Conservation (phyloP, 2,329 filamentous ascomycete species). For the Colletotrichum sp. region DNA sequence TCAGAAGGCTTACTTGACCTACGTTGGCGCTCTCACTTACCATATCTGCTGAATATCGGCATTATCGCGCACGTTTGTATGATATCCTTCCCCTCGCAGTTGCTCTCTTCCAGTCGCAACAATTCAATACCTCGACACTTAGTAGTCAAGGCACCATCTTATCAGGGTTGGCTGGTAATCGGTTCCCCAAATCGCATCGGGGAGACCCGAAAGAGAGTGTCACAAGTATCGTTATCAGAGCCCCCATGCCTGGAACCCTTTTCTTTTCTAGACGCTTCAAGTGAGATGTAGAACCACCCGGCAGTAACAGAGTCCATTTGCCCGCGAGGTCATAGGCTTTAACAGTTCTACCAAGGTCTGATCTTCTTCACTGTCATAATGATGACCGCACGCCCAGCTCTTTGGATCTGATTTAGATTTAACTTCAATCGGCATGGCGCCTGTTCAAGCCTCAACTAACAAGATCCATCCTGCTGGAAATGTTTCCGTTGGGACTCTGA, state of each 20-base stretch:
- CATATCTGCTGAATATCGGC: not conserved
- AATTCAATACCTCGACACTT: not conserved
- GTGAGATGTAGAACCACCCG: not conserved
- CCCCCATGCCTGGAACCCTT: not conserved
- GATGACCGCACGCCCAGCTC: not conserved
- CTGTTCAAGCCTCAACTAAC: not conserved
- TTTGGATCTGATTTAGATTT: not conserved
- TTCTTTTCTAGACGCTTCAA: not conserved
- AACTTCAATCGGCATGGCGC: not conserved
- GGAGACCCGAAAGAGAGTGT: no score
- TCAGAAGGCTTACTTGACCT: not conserved
- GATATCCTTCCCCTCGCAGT: not conserved
- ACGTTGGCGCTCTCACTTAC: not conserved
- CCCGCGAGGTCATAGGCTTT: fast-evolving
- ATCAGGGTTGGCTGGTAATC: no score
- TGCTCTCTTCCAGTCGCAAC: not conserved
- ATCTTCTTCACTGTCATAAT: not conserved
- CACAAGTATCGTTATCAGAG: not conserved
- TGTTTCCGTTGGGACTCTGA: not conserved
- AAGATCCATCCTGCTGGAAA: not conserved
- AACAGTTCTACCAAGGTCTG: not conserved
- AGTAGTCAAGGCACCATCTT: not conserved
- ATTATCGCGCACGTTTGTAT: not conserved
- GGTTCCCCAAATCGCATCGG: no score
- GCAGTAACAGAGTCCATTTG: not conserved